Base-by-base conservation (phyloP, 495 filamentous ascomycete species). In the Aspergillus incahuasiensis region DNA sequence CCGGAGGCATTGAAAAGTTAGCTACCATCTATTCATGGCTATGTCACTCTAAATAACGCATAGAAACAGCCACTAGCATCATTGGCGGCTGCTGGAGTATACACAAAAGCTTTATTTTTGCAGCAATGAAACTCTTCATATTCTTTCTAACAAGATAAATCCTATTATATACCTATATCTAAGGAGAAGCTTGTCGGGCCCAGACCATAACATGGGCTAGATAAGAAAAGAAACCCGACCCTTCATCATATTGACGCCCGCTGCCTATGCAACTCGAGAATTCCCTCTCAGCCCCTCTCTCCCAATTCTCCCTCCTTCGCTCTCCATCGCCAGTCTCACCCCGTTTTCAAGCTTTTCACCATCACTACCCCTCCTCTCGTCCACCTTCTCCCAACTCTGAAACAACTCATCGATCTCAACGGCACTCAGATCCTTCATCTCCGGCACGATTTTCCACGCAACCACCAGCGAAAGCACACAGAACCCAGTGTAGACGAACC, bases 321-420 rank as follows among this genome's bases (percentile, higher is more conserved):
- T 28, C 25, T 28, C 25, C 25, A 28, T 28, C 25, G 25, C 25
- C 25, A 28, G 8, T 8, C 28, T 9, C 38, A 34, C 18, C 47
- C 16, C 51, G 24, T 13, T 24, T 13, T 25, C 32, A 15, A 28
- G 32, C 21, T 20, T 32, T 20, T 40, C 41, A 7, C 16, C 47
- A 11, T 15, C 18, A 13, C 2, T 15, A 18, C 16, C n/a, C 9
- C 38, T 40, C 38, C 38, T 2, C 38, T 40, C 15, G 5, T 3
- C 55, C 38, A 62, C 15, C 0, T 64, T 61, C 25, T 28, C 25
- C n/a, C n/a, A n/a, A n/a, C n/a, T n/a, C n/a, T n/a, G n/a, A 55
- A 73, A 74, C 70, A 74, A 68, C 0, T 57, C 59, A 53, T 72
- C 69, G 43, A 72, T 72, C 45, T 74, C 71, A 54, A 63, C 59